A percentile compares a stretch with the other conserved stretches of the same genome.
Evolutionary conservation across 345 rosid genomes (phyloP).

Genomic region (Capsella bursapastoris): DNA sequence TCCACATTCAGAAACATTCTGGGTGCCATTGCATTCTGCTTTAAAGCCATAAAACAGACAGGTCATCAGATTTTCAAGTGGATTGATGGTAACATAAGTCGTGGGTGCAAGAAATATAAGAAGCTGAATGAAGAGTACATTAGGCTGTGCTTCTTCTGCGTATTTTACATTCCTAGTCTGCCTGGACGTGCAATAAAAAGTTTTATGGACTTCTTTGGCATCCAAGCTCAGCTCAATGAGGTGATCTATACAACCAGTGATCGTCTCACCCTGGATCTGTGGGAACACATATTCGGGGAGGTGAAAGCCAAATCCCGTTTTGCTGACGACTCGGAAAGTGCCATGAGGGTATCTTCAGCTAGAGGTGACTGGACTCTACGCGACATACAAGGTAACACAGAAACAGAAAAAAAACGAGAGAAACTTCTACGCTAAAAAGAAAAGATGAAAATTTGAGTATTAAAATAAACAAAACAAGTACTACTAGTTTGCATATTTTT

Average conservation of each 20-base stretch:
- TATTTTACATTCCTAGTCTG: constrained; percentile 2
- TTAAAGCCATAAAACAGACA: background rate
- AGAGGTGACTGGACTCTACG: constrained; percentile 64
- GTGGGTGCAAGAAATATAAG: background rate
- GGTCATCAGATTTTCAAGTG: background rate
- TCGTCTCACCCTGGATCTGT: constrained; percentile 53
- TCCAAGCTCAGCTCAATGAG: constrained; percentile 48
- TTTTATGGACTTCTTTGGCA: constrained; percentile 38
- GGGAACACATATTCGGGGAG: constrained; percentile 57
- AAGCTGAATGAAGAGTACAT: background rate
- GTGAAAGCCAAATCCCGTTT: constrained; percentile 45
- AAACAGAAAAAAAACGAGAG: background rate
- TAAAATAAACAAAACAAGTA: no score
- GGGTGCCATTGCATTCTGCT: background rate
- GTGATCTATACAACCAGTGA: constrained; percentile 44
- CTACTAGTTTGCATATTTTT: no score
- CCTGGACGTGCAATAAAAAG: background rate
- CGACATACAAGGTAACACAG: constrained; percentile 31
- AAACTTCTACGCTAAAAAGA: constrained; percentile 40
- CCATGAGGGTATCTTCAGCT: constrained; percentile 54
- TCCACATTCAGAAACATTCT: background rate
- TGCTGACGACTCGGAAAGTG: constrained; percentile 51
- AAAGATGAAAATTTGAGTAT: no score
- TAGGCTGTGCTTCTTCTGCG: background rate
- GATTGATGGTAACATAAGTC: background rate